Evolutionary conservation across 257 asterid species (phyloP), one percentile per base, ranked within the genome.

Genomic region (Solanum rostratum): DNA sequence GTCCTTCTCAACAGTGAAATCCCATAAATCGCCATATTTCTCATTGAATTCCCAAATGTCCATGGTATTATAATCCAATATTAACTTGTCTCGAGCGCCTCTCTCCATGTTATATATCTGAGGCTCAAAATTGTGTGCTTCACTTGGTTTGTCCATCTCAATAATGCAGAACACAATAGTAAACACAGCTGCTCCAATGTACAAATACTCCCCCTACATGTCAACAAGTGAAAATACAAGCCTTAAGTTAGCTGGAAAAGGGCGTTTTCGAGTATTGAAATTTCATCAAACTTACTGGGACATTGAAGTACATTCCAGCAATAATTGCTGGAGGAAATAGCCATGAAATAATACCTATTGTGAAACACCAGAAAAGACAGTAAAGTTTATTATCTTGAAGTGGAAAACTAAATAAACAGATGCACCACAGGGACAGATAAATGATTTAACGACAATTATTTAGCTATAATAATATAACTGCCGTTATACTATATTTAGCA

Each of bases 61-160:
- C 98, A 95, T 95, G 6, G 97, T 90, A 91, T 95, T 95, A 85
- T 95, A 95, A 83, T 95, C 96, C 0, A 94, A 85, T 69, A 95
- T 95, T 74, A 95, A 85, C 93, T 95, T 94, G 85, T 95, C 98
- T 1, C 98, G 93, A 2, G 94, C 94, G 19, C 97, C 98, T 88
- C 97, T 88, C 84, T 95, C 98, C 97, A 95, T 94, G 65, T 90
- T 93, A 85, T 95, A 95, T 85, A 95, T 95, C 85, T 94, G 97
- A 79, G 98, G 98, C 84, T 93, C 97, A 66, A 95, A 95, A 92
- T 94, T 95, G 90, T 95, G 98, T 0, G 99, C 87, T 80, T 95
- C 98, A 39, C 99, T 94, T 45, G 97, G 98, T 86, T 94, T 94
- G 85, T 91, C 93, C 96, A 95, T 93, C 92, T 95, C 98, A 33